Base-by-base conservation (phyloP, 345 rosid species). In the Eucalyptus sp. region DNA sequence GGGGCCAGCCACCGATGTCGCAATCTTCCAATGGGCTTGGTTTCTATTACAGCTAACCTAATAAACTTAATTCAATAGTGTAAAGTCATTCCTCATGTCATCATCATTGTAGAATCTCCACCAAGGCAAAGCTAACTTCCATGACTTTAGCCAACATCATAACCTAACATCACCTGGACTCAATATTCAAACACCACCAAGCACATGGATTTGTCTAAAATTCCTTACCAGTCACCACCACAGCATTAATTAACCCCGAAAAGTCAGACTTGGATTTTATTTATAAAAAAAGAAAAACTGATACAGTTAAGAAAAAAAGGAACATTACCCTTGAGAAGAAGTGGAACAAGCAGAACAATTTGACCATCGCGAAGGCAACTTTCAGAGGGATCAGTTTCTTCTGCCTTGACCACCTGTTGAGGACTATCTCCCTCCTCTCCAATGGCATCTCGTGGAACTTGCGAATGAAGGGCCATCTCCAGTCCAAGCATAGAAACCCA, bases 391-490 rank as follows among this genome's bases (percentile, higher is more conserved):
- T 46, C 56, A 91, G 76, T 76, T 49, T 13, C 88, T 88, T 91
- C 84, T 92, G 50, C 80, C 86, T 91, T 10, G 95, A 95, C 99
- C 99, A 97, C 25, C 89, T 93, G 89, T 64, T 86, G 13, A 97
- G 91, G 64, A 95, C 88, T 87, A 88, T 86, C 86, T 95, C 97
- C 90, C 99, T 95, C 88, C 62, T 96, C n/a, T 92, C 90, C 90
- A 92, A 43, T 41, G 98, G 88, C 84, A 97, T 86, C 60, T 95
- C 93, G 56, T 95, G 92, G 91, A 97, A 96, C n/a, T 90, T 94
- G 91, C 90, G 96, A 43, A 97, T 83, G 84, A 96, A 94, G 12
- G 98, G 99, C 97, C 96, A 96, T 31, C 50, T 88, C 92, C 94
- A 91, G 48, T 89, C 95, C 83, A 94, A 91, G 92, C 96, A 95